Conservation (phyloP, 2,329 filamentous ascomycete species). For the Alternaria sp. region DNA sequence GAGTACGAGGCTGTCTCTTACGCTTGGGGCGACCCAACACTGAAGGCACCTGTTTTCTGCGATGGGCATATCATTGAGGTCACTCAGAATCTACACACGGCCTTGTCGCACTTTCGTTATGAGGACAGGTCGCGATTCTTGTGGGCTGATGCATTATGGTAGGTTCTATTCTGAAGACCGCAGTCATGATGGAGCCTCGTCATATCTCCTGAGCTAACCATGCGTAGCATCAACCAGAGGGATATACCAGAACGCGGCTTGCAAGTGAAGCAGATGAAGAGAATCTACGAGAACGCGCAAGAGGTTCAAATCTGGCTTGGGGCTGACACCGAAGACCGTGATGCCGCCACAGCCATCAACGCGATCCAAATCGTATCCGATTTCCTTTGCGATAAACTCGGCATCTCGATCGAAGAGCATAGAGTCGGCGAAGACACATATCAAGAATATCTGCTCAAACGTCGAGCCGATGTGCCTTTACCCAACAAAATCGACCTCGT, state of each 20-base stretch:
- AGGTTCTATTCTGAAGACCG: fast-evolving
- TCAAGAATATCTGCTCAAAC: neutral
- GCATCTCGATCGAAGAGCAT: no score
- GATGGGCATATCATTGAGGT: neutral
- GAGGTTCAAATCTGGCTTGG: no score
- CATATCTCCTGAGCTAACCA: neutral
- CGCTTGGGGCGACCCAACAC: neutral
- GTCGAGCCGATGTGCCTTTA: neutral
- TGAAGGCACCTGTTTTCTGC: neutral
- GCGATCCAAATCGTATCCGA: no score
- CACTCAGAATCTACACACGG: neutral
- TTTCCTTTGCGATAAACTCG: no score
- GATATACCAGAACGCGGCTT: no score
- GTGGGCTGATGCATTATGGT: neutral
- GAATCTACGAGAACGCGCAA: no score
- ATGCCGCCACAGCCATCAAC: no score
- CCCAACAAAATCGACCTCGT: neutral
- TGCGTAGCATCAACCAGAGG: neutral
- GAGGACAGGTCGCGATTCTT: neutral
- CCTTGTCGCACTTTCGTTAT: neutral
- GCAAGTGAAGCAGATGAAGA: no score
- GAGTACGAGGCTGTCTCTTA: neutral
- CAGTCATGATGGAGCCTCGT: neutral
- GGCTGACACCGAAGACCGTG: no score
- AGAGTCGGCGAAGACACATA: neutral